These are phyloP conservation scores for Gastrolobium bilobum DNA, from an alignment of 306 rosid genomes.

Conservation along the genomic window DNA sequence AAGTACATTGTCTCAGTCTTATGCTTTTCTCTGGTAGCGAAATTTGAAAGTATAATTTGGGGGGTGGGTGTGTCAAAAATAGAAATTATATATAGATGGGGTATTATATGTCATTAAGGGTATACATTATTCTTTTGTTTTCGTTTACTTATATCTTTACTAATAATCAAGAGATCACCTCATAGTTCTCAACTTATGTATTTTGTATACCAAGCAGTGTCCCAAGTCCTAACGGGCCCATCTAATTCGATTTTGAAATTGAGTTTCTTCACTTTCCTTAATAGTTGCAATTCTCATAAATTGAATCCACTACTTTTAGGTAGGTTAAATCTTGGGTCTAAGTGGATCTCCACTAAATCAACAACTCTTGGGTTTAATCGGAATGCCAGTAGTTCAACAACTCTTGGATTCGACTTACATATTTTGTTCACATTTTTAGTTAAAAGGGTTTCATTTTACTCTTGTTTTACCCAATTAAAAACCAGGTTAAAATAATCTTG, in stretches of 20 bases:
- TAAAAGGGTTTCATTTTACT: neutral
- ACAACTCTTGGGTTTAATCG: no score
- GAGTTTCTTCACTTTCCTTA: no score
- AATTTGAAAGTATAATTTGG: slow-evolving; percentile 9
- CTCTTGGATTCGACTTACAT: neutral
- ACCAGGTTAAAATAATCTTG: no score
- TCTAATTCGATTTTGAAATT: no score
- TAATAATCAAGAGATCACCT: neutral
- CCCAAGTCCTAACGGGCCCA: no score
- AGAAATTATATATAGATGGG: neutral
- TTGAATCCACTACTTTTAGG: no score
- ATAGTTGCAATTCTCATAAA: no score
- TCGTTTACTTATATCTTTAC: neutral
- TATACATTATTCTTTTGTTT: neutral
- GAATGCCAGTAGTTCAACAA: no score
- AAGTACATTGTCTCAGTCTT: slow-evolving; percentile 14
- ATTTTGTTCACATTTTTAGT: slow-evolving; percentile 11
- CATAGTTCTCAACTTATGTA: neutral
- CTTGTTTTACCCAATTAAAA: neutral
- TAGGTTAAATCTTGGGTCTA: no score
- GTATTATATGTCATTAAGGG: neutral
- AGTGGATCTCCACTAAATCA: no score
- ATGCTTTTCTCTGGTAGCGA: neutral
- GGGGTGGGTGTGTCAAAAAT: neutral
- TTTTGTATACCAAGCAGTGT: slow-evolving; percentile 1